Evolutionary conservation across 176 grass and related monocot species (phyloP).

Genomic region (Melocanna baccifera): DNA sequence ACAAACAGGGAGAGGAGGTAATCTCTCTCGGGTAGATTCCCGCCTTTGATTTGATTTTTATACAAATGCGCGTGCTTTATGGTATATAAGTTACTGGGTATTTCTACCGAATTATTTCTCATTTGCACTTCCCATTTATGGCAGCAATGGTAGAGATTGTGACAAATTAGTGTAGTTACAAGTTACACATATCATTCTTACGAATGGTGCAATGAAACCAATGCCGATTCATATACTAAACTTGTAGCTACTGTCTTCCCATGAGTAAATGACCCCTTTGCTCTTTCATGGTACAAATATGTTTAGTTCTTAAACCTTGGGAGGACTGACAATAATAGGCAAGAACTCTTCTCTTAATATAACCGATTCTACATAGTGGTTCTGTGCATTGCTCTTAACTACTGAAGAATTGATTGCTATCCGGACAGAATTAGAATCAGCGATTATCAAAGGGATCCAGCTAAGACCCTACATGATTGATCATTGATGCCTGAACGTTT

Average conservation of each 20-base stretch:
- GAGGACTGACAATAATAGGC: neutral
- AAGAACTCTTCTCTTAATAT: neutral
- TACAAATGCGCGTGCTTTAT: conserved; percentile 49
- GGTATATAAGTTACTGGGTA: conserved; percentile 41
- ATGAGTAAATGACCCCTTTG: neutral
- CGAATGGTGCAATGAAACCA: neutral
- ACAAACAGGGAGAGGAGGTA: conserved; percentile 41
- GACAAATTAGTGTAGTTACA: conserved; percentile 12
- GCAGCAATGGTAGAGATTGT: conserved; percentile 12
- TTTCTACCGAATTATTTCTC: conserved; percentile 31
- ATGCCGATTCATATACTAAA: neutral
- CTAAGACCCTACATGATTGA: neutral
- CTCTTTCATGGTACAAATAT: neutral
- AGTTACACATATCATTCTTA: conserved; percentile 21
- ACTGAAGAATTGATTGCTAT: neutral
- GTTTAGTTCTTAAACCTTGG: neutral
- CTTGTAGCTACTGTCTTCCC: neutral
- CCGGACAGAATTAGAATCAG: neutral
- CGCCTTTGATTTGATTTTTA: conserved; percentile 45
- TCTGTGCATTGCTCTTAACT: neutral
- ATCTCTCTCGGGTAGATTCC: conserved; percentile 37
- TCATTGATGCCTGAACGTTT: neutral
- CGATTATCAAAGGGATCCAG: neutral
- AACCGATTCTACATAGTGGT: neutral
- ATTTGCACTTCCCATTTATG: conserved; percentile 20